Percentiles rank a stretch among this genome's conserved stretches.
Conservation (phyloP, 2,329 filamentous ascomycete genomes). For the Nigrospora osmanthi region DNA sequence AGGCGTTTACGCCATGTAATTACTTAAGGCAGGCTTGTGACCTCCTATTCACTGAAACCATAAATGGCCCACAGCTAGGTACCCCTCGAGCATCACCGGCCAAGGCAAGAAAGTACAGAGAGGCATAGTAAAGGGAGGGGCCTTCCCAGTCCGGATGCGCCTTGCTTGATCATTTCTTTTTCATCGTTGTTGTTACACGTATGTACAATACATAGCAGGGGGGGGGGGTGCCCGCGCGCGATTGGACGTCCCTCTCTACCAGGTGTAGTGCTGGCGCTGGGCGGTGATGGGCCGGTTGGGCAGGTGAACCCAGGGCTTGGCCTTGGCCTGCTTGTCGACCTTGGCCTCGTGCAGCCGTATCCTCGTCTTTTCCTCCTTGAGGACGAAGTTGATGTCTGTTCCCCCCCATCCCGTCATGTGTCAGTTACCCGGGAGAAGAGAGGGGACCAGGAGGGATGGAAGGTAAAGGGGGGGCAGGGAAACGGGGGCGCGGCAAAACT, state of each 20-base stretch:
- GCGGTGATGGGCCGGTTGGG: slow-evolving; percentile 78
- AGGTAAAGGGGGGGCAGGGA: slow-evolving; percentile 10
- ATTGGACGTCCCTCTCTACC: slow-evolving; percentile 46
- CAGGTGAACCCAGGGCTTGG: slow-evolving; percentile 79
- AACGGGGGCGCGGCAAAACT: slow-evolving; percentile 26
- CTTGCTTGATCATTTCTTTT: too few species aligned
- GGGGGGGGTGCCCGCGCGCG: background rate
- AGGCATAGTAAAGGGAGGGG: too few species aligned
- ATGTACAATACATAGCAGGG: slow-evolving; percentile 2
- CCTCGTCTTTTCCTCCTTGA: slow-evolving; percentile 91
- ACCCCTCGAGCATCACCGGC: too few species aligned
- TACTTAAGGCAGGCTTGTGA: too few species aligned
- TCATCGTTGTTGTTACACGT: slow-evolving; percentile 1
- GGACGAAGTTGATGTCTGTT: slow-evolving; percentile 66
- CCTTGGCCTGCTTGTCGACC: slow-evolving; percentile 64
- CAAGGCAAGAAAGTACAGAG: too few species aligned
- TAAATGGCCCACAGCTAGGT: too few species aligned
- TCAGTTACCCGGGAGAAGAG: too few species aligned
- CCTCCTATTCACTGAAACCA: too few species aligned
- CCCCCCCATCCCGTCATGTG: too few species aligned
- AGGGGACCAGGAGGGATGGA: too few species aligned
- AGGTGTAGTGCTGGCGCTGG: slow-evolving; percentile 85
- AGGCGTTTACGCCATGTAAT: too few species aligned
- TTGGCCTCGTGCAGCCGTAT: slow-evolving; percentile 74
- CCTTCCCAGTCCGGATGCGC: too few species aligned